phyloP scores from a whole-genome alignment of 495 filamentous ascomycete species.

The Aeminium ludgeri region DNA sequence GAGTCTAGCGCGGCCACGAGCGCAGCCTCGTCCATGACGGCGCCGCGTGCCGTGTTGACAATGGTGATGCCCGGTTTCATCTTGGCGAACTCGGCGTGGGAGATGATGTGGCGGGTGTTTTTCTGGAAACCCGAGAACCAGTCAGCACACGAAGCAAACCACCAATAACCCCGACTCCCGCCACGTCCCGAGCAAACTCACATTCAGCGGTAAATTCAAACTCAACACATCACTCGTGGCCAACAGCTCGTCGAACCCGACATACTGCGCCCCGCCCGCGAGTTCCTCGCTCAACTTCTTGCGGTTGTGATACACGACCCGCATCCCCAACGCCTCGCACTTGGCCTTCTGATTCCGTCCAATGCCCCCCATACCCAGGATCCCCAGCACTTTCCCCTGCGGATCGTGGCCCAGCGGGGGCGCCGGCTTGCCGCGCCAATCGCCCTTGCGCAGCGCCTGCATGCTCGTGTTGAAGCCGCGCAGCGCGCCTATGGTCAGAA shows the following conservation, averaged over 20 bases:
- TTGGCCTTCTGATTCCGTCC: constrained; percentile 50
- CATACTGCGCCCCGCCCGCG: constrained; percentile 45
- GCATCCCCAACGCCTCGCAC: constrained; percentile 47
- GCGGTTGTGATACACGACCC: constrained; percentile 52
- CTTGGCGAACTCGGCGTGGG: constrained; percentile 40
- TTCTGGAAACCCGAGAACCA: constrained; percentile 35
- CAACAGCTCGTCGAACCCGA: constrained; percentile 52
- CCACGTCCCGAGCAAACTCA: no score
- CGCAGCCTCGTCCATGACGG: constrained; percentile 55
- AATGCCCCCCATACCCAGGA: constrained; percentile 34
- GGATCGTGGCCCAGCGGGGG: constrained; percentile 44
- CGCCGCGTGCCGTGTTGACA: constrained; percentile 54
- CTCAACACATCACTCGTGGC: constrained; percentile 53
- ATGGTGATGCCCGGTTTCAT: constrained; percentile 60
- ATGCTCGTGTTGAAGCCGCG: constrained; percentile 52
- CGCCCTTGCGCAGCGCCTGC: constrained; percentile 39
- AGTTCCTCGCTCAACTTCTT: constrained; percentile 35
- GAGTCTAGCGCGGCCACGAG: constrained; percentile 44
- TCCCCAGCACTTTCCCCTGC: constrained; percentile 48
- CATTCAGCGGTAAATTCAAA: constrained; percentile 61
- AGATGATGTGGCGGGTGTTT: constrained; percentile 50
- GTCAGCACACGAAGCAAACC: no score
- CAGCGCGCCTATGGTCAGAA: constrained; percentile 60
- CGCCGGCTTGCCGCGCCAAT: constrained; percentile 36
- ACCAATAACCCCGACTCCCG: no score